A percentile compares a stretch with the other conserved stretches of the same genome.
Evolutionary conservation across 208 protist species (phyloP).

Genomic region (Wallacemonas sp.): DNA sequence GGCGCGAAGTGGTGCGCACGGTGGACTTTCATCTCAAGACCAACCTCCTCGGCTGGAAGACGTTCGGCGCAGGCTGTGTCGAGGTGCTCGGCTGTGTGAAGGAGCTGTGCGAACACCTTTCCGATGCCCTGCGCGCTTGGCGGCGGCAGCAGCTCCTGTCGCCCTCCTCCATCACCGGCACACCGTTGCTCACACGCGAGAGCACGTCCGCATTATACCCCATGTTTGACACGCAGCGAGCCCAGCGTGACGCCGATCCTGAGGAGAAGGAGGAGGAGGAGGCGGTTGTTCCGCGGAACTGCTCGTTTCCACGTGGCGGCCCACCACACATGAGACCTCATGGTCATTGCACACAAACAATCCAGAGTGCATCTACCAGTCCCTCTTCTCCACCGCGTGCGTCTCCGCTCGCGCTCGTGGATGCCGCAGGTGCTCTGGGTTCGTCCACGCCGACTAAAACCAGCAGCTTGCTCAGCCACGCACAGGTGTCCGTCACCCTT

Average conservation of each 20-base stretch:
- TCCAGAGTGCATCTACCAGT: too few relatives aligned
- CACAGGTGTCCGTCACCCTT: slow-evolving; percentile 14
- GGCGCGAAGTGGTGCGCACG: slow-evolving; percentile 10
- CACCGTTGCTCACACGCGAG: slow-evolving; percentile 3
- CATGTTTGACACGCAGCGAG: too few relatives aligned
- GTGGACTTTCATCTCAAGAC: slow-evolving; percentile 76
- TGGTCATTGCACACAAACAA: too few relatives aligned
- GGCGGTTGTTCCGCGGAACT: too few relatives aligned
- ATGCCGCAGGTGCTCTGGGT: too few relatives aligned
- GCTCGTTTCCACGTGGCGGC: too few relatives aligned
- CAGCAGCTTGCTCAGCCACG: slow-evolving; percentile 7
- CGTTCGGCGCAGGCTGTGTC: slow-evolving; percentile 67
- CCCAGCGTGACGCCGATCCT: too few relatives aligned
- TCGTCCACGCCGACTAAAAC: neutral
- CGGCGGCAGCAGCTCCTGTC: slow-evolving; percentile 11
- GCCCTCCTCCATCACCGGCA: neutral
- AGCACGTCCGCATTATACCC: too few relatives aligned
- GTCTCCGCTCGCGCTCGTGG: too few relatives aligned
- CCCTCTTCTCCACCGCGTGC: too few relatives aligned
- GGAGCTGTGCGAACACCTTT: slow-evolving; percentile 55
- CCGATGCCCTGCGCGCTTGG: slow-evolving; percentile 26
- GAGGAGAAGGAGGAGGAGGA: too few relatives aligned
- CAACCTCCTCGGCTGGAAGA: slow-evolving; percentile 64
- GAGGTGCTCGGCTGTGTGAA: slow-evolving; percentile 57
- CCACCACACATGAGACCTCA: too few relatives aligned